phyloP scores from a whole-genome alignment of 257 asterid species.

The Gentiana straminea region DNA sequence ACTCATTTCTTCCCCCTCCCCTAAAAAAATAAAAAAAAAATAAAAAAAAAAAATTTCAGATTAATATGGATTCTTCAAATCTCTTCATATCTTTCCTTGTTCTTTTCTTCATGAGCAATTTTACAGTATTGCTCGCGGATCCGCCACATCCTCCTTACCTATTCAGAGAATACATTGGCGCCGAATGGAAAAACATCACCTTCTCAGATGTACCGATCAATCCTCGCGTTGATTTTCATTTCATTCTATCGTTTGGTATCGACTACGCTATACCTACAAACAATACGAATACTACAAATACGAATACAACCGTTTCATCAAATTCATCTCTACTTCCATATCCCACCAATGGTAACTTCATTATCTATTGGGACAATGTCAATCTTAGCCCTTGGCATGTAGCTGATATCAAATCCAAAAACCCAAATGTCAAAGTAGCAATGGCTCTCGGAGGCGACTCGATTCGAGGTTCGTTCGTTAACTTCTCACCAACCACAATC shows the following conservation, averaged over 20 bases:
- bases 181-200: background rate
- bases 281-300: background rate
- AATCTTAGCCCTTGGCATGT: constrained; percentile 49
- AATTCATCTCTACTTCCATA: constrained; percentile 11
- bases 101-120: constrained; percentile 16
- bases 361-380: constrained; percentile 40
- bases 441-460: constrained; percentile 70
- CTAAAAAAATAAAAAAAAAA: too few species aligned
- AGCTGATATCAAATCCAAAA: constrained; percentile 39
- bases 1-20: too few species aligned
- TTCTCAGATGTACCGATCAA: constrained; percentile 8
- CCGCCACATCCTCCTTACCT: constrained; percentile 20
- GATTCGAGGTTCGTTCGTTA: constrained; percentile 10
- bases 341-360: constrained; percentile 53
- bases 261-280: constrained; percentile 25
- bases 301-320: constrained; percentile 9
- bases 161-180: constrained; percentile 12
- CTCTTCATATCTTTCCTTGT: constrained; percentile 16
- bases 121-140: constrained; percentile 11
- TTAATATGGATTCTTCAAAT: constrained; percentile 34
- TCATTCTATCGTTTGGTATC: constrained; percentile 61
- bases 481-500: constrained; percentile 39
- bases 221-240: constrained; percentile 30
- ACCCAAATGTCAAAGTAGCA: constrained; percentile 50
- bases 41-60: too few species aligned